Conservation (phyloP, 2,329 filamentous ascomycete genomes). For the Cladosporium cucumerinum region DNA sequence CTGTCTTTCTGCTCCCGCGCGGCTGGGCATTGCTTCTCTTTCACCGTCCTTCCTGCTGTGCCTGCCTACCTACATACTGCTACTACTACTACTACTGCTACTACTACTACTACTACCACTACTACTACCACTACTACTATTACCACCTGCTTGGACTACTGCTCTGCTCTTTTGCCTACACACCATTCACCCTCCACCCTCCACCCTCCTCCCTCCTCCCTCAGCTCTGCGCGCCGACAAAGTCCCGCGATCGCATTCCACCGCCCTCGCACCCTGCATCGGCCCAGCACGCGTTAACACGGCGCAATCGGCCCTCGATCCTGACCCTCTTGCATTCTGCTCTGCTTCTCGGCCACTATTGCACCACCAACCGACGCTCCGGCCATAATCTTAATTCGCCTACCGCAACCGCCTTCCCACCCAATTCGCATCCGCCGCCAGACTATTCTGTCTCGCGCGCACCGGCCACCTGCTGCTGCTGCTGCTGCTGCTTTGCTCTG, state of each 20-base stretch:
- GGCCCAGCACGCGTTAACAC: constrained; percentile 14
- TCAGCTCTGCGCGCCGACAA: constrained; percentile 12
- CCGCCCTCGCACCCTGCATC: constrained; percentile 8
- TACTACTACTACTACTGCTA: background rate
- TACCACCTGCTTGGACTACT: background rate
- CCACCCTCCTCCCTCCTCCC: background rate
- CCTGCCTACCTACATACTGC: background rate
- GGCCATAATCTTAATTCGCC: constrained; percentile 16
- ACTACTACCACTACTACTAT: background rate
- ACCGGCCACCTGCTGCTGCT: background rate
- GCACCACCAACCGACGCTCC: constrained; percentile 10
- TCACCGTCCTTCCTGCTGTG: background rate
- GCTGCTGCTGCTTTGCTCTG: too few relatives aligned
- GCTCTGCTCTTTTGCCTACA: background rate
- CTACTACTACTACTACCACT: background rate
- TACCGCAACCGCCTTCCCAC: constrained; percentile 11
- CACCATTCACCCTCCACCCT: background rate
- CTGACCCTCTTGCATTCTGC: constrained; percentile 11
- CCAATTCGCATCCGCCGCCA: constrained; percentile 1
- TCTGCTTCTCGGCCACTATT: background rate
- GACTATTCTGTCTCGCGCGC: background rate
- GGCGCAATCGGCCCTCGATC: constrained; percentile 10
- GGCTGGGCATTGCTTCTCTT: constrained; percentile 6
- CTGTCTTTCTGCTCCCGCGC: background rate
- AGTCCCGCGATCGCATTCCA: constrained; percentile 16